A percentile compares a stretch with the other conserved stretches of the same genome.
phyloP scores from a whole-genome alignment of 202 grass and related monocot genomes.

The Hordeum pubiflorum region DNA sequence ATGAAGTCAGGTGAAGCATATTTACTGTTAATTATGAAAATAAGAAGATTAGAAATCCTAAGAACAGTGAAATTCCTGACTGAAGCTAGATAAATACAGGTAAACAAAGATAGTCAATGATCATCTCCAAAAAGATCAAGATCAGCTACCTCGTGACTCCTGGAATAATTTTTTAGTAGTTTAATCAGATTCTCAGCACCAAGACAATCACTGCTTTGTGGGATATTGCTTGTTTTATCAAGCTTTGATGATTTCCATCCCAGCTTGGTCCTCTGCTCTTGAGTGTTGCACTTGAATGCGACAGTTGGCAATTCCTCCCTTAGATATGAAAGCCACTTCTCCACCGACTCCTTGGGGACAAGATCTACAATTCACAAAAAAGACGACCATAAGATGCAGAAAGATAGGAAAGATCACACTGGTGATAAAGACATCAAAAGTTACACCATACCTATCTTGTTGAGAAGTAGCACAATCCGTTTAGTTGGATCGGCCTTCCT shows the following conservation, averaged over 20 bases:
- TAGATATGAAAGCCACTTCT: conserved; percentile 91
- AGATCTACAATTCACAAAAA: conserved; percentile 47
- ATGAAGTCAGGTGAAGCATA: not conserved
- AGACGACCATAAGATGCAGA: not conserved
- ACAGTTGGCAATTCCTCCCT: conserved; percentile 88
- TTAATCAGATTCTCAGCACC: conserved; percentile 92
- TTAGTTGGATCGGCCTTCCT: conserved; percentile 69
- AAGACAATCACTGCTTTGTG: conserved; percentile 69
- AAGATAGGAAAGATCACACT: not conserved
- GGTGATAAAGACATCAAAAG: not conserved
- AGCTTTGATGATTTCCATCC: conserved; percentile 91
- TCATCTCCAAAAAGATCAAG: not conserved
- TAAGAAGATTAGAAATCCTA: not conserved
- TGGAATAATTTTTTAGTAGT: conserved; percentile 94
- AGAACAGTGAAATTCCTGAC: not conserved
- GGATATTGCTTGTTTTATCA: not conserved
- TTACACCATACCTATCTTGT: conserved; percentile 68
- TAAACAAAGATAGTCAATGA: not conserved
- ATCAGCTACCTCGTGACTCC: conserved; percentile 76
- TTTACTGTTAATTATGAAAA: not conserved
- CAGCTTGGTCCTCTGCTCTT: conserved; percentile 87
- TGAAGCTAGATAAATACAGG: conserved; percentile 1
- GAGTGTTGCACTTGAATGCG: conserved; percentile 96
- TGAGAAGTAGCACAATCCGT: conserved; percentile 80
- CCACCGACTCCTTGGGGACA: conserved; percentile 68